Evolutionary conservation across 306 rosid genomes (phyloP), one percentile per base, ranked within the genome.

Genomic region (Datisca glomerata): DNA sequence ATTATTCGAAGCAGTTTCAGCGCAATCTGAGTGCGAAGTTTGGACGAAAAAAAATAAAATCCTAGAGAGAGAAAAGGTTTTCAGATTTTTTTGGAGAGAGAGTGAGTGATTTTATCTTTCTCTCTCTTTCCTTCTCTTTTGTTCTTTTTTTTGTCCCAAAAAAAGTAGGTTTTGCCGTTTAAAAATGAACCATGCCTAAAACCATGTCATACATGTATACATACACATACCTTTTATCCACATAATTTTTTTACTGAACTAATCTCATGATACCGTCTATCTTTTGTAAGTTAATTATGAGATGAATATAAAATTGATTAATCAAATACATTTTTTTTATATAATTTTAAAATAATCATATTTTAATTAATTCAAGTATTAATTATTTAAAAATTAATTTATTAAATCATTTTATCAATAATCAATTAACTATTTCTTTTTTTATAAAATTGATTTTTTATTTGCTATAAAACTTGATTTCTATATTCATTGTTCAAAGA

Each of bases 11-110:
- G 69, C 57, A 8, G 33, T 13, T 18, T 1, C 41, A 41, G 45
- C 42, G 60, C 38, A 76, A 79, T 73, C 79, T 48, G 72, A 61
- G 79, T 67, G 91, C 80, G 91, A 70, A 68, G 21, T 40, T 60
- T 43, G 24, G 50, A 35, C n/a, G 36, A 3, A 31, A 31, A 29
- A 31, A 31, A 31, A 8, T 14, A 52, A 72, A 91, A 80, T 94
- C 97, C 95, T 89, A 91, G 78, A 75, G 78, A 73, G 71, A 68
- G 57, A 52, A 12, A 35, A 47, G 56, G 45, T 31, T 31, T 31
- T 3, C 36, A 12, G n/a, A 2, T 31, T 12, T 31, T 8, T 12
- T 8, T 12, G n/a, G 36, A 31, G 39, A 34, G 27, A 36, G 56
- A 50, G 32, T 12, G 45, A 38, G 36, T 51, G 45, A 41, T 18